These are phyloP conservation scores for Trichomonascus vanleenenianus DNA, from an alignment of 805 yeast genomes.

Conservation along the genomic window DNA sequence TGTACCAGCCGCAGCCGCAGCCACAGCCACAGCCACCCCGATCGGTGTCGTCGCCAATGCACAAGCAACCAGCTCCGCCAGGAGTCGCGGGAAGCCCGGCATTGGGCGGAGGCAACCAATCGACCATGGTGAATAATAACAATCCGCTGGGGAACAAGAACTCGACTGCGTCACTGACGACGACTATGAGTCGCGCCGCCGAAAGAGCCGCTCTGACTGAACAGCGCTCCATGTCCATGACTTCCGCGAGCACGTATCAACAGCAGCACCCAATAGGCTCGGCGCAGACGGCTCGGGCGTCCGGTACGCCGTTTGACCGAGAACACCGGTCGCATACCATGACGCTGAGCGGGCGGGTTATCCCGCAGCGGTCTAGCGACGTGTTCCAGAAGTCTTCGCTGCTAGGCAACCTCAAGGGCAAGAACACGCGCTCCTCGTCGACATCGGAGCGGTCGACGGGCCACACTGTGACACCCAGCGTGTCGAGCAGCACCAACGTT, in stretches of 20 bases:
- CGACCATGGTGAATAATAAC: neutral
- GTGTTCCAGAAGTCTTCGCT: neutral
- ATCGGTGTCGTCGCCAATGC: neutral
- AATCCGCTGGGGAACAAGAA: neutral
- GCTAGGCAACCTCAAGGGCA: constrained; percentile 3
- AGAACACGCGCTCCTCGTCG: neutral
- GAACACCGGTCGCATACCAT: constrained; percentile 9
- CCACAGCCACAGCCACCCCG: neutral
- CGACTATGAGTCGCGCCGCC: too few relatives aligned
- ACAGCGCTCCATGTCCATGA: constrained; percentile 1
- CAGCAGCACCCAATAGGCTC: neutral
- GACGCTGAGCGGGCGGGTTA: constrained; percentile 21
- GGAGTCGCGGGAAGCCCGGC: neutral
- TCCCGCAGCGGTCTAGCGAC: constrained; percentile 16
- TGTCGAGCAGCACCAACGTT: neutral
- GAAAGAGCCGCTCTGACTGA: too few relatives aligned
- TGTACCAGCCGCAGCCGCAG: constrained; percentile 1
- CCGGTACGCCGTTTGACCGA: constrained; percentile 5
- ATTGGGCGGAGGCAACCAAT: neutral
- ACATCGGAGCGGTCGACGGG: too few relatives aligned
- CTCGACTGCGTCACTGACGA: neutral
- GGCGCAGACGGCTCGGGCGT: neutral
- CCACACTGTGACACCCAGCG: neutral
- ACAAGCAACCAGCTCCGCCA: neutral
- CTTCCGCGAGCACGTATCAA: neutral